Evolutionary conservation across 495 filamentous ascomycete genomes (phyloP).

Genomic region (Tuber umbilicatum): DNA sequence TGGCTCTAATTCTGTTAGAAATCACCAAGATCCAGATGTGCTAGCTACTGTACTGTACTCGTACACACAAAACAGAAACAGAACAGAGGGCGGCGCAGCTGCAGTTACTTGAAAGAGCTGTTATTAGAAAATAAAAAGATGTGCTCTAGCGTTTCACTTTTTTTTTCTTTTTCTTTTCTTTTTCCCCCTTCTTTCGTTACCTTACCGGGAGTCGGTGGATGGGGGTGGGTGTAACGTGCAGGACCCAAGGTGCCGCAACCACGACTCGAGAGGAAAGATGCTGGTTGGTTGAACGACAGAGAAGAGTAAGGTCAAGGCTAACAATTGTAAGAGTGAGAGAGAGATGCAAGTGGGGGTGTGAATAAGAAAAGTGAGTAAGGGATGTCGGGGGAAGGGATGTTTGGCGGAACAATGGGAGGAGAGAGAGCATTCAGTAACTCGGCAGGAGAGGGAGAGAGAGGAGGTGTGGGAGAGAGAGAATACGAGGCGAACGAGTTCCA

Average conservation of each 20-base stretch:
- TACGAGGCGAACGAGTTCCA: background rate
- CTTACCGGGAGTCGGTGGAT: constrained; percentile 5
- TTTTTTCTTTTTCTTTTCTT: background rate
- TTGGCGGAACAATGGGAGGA: background rate
- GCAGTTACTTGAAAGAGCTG: background rate
- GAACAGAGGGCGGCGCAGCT: background rate
- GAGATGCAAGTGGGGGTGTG: background rate
- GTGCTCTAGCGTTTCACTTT: constrained; percentile 14
- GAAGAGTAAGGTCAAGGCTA: background rate
- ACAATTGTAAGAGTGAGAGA: background rate
- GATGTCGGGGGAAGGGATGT: background rate
- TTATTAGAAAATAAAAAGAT: constrained; percentile 23
- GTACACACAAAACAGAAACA: background rate
- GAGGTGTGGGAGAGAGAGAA: background rate
- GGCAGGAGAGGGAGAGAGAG: background rate
- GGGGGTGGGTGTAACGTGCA: constrained; percentile 7
- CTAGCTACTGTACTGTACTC: no score
- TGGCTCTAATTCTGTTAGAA: background rate
- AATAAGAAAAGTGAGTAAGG: background rate
- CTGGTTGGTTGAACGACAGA: background rate
- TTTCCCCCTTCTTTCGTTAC: constrained; percentile 8
- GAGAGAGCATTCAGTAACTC: background rate
- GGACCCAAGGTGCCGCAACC: background rate
- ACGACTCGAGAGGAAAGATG: background rate
- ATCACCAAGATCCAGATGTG: background rate